Evolutionary conservation across 1,284 basidiomycete genomes (phyloP).

Genomic region (Ceratobasidium sp.): DNA sequence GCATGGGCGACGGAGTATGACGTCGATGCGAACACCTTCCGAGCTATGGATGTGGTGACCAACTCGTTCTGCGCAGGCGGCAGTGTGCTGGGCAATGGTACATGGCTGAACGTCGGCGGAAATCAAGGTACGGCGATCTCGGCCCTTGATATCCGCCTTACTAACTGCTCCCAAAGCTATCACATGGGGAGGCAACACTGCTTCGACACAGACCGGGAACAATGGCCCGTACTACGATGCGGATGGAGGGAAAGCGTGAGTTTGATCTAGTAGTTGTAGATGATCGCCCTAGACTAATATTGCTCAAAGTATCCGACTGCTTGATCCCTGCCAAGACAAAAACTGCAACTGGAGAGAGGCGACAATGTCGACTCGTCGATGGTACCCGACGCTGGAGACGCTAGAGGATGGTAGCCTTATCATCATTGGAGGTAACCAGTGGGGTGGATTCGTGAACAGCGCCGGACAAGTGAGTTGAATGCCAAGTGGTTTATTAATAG

Average conservation of each 20-base stretch:
- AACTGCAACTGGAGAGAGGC: conserved; percentile 41
- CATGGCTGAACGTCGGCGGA: conserved; percentile 63
- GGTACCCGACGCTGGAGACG: conserved; percentile 49
- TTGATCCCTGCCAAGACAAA: conserved; percentile 45
- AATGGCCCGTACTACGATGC: conserved; percentile 31
- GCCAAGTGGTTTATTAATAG: background rate
- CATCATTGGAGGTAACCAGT: conserved; percentile 72
- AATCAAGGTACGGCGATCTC: conserved; percentile 67
- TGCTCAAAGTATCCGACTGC: conserved; percentile 1
- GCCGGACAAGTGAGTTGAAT: conserved; percentile 81
- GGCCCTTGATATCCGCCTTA: conserved; percentile 36
- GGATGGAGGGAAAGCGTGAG: conserved; percentile 40
- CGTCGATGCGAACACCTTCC: conserved; percentile 57
- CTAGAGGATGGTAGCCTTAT: conserved; percentile 63
- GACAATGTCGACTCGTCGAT: conserved; percentile 45
- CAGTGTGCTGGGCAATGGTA: conserved; percentile 63
- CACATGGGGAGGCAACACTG: conserved; percentile 54
- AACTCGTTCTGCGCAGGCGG: conserved; percentile 87
- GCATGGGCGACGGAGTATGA: conserved; percentile 60
- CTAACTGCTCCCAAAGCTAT: background rate
- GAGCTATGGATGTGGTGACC: conserved; percentile 76
- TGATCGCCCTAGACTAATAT: background rate
- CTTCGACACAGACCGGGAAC: conserved; percentile 32
- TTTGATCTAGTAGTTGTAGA: background rate
- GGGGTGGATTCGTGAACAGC: conserved; percentile 88